A percentile compares a stretch with the other conserved stretches of the same genome.
These are phyloP conservation scores for Lyophyllum atratum DNA, from an alignment of 768 basidiomycete genomes.

Conservation along the genomic window DNA sequence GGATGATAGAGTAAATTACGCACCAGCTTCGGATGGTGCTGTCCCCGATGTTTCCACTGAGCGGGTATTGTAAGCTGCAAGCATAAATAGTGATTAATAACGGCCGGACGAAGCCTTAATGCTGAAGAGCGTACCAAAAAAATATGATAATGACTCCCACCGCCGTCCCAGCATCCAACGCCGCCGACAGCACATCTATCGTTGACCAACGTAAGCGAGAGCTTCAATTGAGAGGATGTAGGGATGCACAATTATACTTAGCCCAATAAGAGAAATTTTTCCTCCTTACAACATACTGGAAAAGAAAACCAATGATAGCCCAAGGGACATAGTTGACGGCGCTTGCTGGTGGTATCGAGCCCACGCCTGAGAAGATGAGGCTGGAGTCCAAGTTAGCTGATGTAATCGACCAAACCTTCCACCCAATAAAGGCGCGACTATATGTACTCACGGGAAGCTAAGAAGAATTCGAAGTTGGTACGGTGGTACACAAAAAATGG, in stretches of 20 bases:
- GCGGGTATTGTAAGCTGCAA: conserved; percentile 45
- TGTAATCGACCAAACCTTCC: too few relatives aligned
- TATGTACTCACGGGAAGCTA: conserved; percentile 48
- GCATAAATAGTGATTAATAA: neutral
- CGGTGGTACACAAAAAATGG: conserved; percentile 4
- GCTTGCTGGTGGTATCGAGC: conserved; percentile 77
- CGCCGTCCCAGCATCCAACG: conserved; percentile 73
- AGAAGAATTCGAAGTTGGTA: conserved; percentile 4
- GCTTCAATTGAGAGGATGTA: neutral
- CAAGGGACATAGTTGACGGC: conserved; percentile 86
- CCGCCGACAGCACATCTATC: conserved; percentile 72
- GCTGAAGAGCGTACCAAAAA: conserved; percentile 53
- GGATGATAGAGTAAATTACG: neutral
- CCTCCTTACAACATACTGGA: conserved; percentile 71
- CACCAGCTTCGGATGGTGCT: conserved; percentile 39
- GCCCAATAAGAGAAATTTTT: conserved; percentile 74
- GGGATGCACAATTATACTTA: conserved; percentile 71
- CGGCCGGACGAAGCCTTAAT: neutral
- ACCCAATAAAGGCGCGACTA: neutral
- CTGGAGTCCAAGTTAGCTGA: conserved; percentile 24
- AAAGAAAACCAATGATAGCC: conserved; percentile 74
- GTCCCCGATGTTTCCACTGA: conserved; percentile 39
- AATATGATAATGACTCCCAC: conserved; percentile 67
- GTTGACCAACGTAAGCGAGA: neutral
- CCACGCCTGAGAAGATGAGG: conserved; percentile 71